phyloP scores from a whole-genome alignment of 2,329 filamentous ascomycete species.

The Madurella fahalii region DNA sequence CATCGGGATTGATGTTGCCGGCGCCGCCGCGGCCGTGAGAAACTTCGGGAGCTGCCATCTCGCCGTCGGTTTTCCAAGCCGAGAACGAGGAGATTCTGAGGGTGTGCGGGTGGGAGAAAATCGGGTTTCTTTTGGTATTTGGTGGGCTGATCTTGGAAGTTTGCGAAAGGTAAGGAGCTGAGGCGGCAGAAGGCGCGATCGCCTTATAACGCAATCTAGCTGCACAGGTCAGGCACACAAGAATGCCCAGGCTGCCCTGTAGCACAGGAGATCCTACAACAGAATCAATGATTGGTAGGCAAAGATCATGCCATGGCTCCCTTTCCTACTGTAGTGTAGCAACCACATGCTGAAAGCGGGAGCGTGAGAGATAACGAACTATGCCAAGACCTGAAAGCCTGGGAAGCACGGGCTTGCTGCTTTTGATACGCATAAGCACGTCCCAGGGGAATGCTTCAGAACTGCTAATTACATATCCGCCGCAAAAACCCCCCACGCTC shows the following conservation, averaged over 20 bases:
- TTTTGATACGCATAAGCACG: neutral
- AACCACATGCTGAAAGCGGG: slow-evolving; percentile 6
- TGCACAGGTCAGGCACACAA: neutral
- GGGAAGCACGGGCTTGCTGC: neutral
- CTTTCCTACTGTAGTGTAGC: neutral
- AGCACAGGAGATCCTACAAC: too few relatives aligned
- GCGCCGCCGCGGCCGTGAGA: slow-evolving; percentile 59
- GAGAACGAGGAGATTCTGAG: too few relatives aligned
- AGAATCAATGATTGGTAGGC: neutral
- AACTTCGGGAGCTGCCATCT: slow-evolving; percentile 43
- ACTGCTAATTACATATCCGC: too few relatives aligned
- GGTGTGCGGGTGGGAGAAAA: neutral
- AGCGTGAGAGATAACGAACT: slow-evolving; percentile 18
- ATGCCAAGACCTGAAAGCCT: slow-evolving; percentile 10
- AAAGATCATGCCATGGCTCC: slow-evolving; percentile 10
- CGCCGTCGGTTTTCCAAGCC: neutral
- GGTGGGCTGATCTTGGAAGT: neutral
- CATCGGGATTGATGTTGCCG: slow-evolving; percentile 57
- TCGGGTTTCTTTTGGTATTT: neutral
- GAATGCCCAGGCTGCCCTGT: neutral
- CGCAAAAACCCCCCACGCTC: too few relatives aligned
- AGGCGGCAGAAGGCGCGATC: neutral
- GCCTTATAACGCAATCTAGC: slow-evolving; percentile 15
- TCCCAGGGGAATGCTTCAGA: too few relatives aligned
- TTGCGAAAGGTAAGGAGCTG: neutral